A percentile compares a stretch with the other conserved stretches of the same genome.
Conservation (phyloP, 805 yeast genomes). For the Lipomyces yamadae region DNA sequence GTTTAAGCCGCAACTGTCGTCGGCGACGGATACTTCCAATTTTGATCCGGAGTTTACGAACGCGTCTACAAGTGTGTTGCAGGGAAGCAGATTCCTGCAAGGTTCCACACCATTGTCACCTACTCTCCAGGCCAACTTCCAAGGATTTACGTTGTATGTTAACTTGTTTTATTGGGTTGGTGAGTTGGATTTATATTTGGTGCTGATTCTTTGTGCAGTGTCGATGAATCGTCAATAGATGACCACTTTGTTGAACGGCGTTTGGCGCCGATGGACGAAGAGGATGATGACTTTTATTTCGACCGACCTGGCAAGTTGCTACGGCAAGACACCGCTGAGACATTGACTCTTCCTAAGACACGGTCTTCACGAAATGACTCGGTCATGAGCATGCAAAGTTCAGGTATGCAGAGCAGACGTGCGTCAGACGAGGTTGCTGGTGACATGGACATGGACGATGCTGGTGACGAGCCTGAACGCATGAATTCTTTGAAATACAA, state of each 20-base stretch:
- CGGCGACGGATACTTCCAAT: constrained; percentile 93
- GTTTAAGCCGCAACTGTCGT: constrained; percentile 87
- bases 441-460: constrained; percentile 24
- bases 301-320: constrained; percentile 3
- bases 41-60: constrained; percentile 98
- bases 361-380: constrained; percentile 10
- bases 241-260: constrained; percentile 61
- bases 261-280: constrained; percentile 35
- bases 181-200: background rate
- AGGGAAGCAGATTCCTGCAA: constrained; percentile 49
- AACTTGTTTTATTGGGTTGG: background rate
- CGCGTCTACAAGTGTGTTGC: constrained; percentile 82
- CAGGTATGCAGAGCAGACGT: background rate
- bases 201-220: constrained; percentile 48
- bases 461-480: background rate
- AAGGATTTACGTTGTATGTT: constrained; percentile 76
- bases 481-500: constrained; percentile 47
- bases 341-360: constrained; percentile 6
- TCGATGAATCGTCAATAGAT: constrained; percentile 90
- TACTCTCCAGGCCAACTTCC: constrained; percentile 93
- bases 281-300: constrained; percentile 31
- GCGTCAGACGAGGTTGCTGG: constrained; percentile 10
- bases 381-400: constrained; percentile 1
- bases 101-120: constrained; percentile 82
- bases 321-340: constrained; percentile 17